Conservation (phyloP, 345 rosid genomes). For the Geranium rotundifolium region DNA sequence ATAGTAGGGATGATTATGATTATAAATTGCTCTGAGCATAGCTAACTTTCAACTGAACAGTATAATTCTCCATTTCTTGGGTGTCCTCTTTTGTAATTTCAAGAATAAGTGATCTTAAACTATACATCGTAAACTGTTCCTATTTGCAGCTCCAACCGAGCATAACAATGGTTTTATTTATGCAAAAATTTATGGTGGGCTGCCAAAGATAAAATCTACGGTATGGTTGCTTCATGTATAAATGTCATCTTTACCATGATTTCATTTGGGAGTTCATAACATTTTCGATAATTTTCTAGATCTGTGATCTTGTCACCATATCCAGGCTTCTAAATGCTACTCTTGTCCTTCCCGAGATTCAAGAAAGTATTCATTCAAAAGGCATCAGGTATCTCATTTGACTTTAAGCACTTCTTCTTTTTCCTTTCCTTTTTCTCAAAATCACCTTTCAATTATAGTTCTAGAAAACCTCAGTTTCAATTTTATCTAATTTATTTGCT, state of each 20-base stretch:
- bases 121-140: conserved; percentile 2
- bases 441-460: neutral
- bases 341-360: conserved; percentile 98
- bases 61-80: neutral
- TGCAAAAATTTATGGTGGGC: conserved; percentile 89
- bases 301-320: conserved; percentile 99
- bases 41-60: neutral
- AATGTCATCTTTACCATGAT: conserved; percentile 1
- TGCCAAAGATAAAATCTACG: conserved; percentile 77
- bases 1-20: neutral
- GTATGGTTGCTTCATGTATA: conserved; percentile 36
- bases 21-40: neutral
- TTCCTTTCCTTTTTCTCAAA: neutral
- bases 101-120: neutral
- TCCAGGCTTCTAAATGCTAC: conserved; percentile 99
- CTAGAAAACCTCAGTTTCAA: neutral
- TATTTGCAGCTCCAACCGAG: conserved; percentile 45
- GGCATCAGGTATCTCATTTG: conserved; percentile 56
- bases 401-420: no score
- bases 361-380: conserved; percentile 79
- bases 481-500: no score
- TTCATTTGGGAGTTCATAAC: conserved; percentile 24
- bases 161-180: conserved; percentile 62
- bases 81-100: neutral
- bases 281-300: conserved; percentile 58